Evolutionary conservation across 2,329 filamentous ascomycete genomes (phyloP), one percentile per base, ranked within the genome.

Genomic region (Diaporthe velutina): DNA sequence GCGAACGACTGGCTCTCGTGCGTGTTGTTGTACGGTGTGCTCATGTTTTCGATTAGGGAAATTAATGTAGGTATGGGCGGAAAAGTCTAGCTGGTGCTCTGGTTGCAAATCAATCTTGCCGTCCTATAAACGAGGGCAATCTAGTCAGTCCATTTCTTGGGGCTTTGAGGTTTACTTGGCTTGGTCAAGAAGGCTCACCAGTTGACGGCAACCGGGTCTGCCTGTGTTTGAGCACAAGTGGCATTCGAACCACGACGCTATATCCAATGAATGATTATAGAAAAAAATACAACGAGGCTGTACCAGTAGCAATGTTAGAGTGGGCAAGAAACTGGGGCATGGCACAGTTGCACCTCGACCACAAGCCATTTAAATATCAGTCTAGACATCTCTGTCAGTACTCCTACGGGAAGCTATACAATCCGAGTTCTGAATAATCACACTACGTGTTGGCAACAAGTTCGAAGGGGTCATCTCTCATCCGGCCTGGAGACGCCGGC

Each of bases 161-260:
- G 19, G 22, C 30, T 38, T 25, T 19, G 12, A 52, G 12, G 9
- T n/a, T 25, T 7, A 17, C n/a, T 25, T 25, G 30, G 10, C 12
- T 35, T 17, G 30, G 13, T 52, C 60, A 35, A 52, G 61, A 35
- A 52, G 61, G 45, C 61, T 67, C 30, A 67, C 61, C 30, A 19
- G 19, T 67, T 67, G 28, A 15, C 61, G 38, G 38, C 45, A 67
- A 38, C 30, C 42, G 35, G 28, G 4, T 50, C n/a, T 50, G 25
- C 8, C 12, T 1, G 25, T 6, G 22, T 50, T 50, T 38, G 19
- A 10, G 17, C 28, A 50, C 42, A 52, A 35, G 28, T 35, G 6
- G 28, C 30, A n/a, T 28, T 67, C 1, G 22, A 38, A 40, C 13
- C 45, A 4, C 45, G 30, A 66, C 28, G 25, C 33, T 19, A 38